Base-by-base conservation (phyloP, 106 monocot genomes). In the Ottelia alismoides region DNA sequence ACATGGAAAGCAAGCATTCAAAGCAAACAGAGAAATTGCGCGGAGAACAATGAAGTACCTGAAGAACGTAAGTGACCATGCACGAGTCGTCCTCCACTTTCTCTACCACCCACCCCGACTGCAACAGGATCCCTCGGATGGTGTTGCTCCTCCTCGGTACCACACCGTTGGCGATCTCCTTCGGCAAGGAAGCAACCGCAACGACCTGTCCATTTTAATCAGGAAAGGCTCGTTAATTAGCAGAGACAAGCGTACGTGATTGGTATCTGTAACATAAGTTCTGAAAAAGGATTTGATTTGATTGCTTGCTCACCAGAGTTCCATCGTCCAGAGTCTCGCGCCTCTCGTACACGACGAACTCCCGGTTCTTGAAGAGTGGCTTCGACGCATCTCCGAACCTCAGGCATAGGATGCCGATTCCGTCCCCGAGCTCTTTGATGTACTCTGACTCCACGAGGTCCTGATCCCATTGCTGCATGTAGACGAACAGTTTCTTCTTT, bases 401-500 rank as follows among this genome's bases (percentile, higher is more conserved):
- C n/a, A 92, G 65, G 53, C 76, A 64, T 52, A 92, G 72, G 22
- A 92, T 86, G 72, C 74, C 79, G 31, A 92, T 78, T 51, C 86
- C 79, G 9, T 85, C 78, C 18, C 32, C 25, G 0, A 92, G 76
- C 11, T 69, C 92, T 65, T 78, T 92, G 22, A 92, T 76, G 71
- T 92, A 82, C 18, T 76, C 52, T n/a, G 85, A 78, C 49, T 92
- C 92, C 4, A 82, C 78, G 22, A 86, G 66, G 31, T 86, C 81
- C 25, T 69, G 12, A 29, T 85, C 92, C 92, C 92, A 92, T 76
- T 92, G 92, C 92, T 92, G 74, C n/a, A n/a, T n/a, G n/a, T n/a
- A n/a, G n/a, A n/a, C n/a, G n/a, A n/a, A n/a, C n/a, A n/a, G n/a
- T n/a, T n/a, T n/a, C n/a, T n/a, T n/a, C n/a, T n/a, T n/a, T n/a